These are phyloP conservation scores for Phytophthora palmivora DNA, from an alignment of 352 stramenopile species.

Conservation along the genomic window DNA sequence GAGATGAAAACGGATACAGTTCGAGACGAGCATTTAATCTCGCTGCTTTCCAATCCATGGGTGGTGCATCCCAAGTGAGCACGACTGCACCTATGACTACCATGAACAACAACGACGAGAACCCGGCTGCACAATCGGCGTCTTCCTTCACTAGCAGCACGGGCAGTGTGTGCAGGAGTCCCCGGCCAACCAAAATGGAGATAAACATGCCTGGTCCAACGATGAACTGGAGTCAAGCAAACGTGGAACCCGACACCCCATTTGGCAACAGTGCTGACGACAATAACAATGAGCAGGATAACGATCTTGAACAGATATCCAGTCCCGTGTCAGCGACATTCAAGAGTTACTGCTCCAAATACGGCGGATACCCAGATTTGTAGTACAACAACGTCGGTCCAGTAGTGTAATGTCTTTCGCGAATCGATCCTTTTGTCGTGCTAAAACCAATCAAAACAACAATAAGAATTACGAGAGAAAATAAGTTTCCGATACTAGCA, in stretches of 20 bases:
- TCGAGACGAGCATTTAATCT: conserved; percentile 60
- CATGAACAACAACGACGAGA: conserved; percentile 21
- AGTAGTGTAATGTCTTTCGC: conserved; percentile 2
- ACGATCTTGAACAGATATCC: conserved; percentile 27
- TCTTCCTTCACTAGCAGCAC: conserved; percentile 41
- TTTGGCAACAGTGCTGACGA: conserved; percentile 15
- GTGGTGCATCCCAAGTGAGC: background rate
- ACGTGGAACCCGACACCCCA: conserved; percentile 28
- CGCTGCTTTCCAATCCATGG: conserved; percentile 53
- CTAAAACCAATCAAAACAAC: conserved; percentile 29
- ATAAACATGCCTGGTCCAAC: conserved; percentile 20
- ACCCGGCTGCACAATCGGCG: conserved; percentile 22
- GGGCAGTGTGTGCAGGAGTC: conserved; percentile 31
- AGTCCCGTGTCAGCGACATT: conserved; percentile 56
- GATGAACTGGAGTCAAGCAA: conserved; percentile 54
- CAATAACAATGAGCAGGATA: conserved; percentile 23
- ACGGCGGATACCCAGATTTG: conserved; percentile 78
- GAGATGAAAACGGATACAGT: conserved; percentile 43
- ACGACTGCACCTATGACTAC: conserved; percentile 10
- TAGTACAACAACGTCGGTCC: conserved; percentile 15
- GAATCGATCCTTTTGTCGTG: conserved; percentile 5
- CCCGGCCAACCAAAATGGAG: conserved; percentile 31
- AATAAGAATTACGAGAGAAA: conserved; percentile 32
- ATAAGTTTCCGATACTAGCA: conserved; percentile 3
- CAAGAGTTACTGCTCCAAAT: conserved; percentile 89